These are phyloP conservation scores for Backusella sp. DNA, from an alignment of 192 early-diverging fungal genomes.

Conservation along the genomic window DNA sequence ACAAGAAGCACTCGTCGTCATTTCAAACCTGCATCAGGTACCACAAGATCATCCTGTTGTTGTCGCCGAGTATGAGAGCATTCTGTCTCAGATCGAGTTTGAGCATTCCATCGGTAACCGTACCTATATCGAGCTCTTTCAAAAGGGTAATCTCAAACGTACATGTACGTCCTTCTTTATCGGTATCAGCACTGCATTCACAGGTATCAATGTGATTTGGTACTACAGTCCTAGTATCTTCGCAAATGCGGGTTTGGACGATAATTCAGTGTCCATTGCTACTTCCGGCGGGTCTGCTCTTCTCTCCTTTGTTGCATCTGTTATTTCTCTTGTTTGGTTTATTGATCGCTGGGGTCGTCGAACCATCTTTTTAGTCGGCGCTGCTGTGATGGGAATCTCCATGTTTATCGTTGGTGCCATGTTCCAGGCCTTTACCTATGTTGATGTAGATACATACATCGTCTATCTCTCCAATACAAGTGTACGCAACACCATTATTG, in stretches of 20 bases:
- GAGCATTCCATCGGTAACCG: constrained; percentile 65
- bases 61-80: constrained; percentile 60
- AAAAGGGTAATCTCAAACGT: constrained; percentile 57
- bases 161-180: constrained; percentile 62
- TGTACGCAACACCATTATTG: constrained; percentile 33
- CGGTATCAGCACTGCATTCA: constrained; percentile 23
- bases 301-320: constrained; percentile 18
- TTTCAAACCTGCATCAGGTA: constrained; percentile 64
- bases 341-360: constrained; percentile 81
- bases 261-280: constrained; percentile 23
- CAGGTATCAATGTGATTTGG: constrained; percentile 32
- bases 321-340: constrained; percentile 41
- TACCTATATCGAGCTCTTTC: constrained; percentile 59
- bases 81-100: constrained; percentile 60
- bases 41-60: constrained; percentile 54
- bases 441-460: constrained; percentile 12
- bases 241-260: constrained; percentile 26
- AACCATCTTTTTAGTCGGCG: constrained; percentile 71
- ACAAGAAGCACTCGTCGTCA: constrained; percentile 69
- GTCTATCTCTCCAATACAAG: constrained; percentile 8
- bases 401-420: constrained; percentile 62
- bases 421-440: constrained; percentile 22
- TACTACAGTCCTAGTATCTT: constrained; percentile 41
- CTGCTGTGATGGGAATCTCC: constrained; percentile 59
- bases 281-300: constrained; percentile 30